Evolutionary conservation across 352 stramenopile genomes (phyloP), one percentile per base, ranked within the genome.

Genomic region (Pythium diclinum): DNA sequence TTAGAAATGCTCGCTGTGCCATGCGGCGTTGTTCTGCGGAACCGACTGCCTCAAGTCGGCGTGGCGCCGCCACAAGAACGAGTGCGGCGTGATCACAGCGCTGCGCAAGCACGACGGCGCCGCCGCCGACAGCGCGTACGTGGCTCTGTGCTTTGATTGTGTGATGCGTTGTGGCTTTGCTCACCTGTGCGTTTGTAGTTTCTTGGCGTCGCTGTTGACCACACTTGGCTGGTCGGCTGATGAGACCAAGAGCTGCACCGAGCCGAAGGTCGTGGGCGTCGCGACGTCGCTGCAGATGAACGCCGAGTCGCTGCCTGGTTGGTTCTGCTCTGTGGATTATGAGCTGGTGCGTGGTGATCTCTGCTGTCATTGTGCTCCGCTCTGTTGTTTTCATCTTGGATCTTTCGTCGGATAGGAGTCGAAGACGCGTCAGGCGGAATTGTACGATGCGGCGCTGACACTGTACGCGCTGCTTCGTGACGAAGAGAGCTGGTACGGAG

Each of bases 401-500:
- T n/a, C n/a, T n/a, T n/a, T n/a, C n/a, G n/a, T n/a, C n/a, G n/a
- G n/a, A n/a, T 52, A 90, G 81, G 76, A 74, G 30, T 68, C 68
- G 9, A 77, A 75, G 21, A 75, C 80, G 40, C 65, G 54, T 7
- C 76, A 88, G 28, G 85, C 85, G 55, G 48, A 67, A 8, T 56
- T 88, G 51, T 78, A 81, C 56, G 69, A 87, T 33, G 71, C 75
- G 6, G 77, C 54, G 21, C 51, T 91, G 19, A 66, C 79, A 59
- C 73, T 92, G 1, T 92, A 84, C 53, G 76, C 78, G 32, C 66
- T 91, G 17, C 73, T 92, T 14, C 81, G 79, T 23, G 84, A 92
- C 48, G 84, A 88, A 56, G 78, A 86, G 33, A 85, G 81, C 68
- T 92, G 82, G 81, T 90, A 70, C 38, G 59, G 25, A 11, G 48